These are phyloP conservation scores for Solanum bulbocastanum DNA, from an alignment of 257 asterid genomes.

Conservation along the genomic window DNA sequence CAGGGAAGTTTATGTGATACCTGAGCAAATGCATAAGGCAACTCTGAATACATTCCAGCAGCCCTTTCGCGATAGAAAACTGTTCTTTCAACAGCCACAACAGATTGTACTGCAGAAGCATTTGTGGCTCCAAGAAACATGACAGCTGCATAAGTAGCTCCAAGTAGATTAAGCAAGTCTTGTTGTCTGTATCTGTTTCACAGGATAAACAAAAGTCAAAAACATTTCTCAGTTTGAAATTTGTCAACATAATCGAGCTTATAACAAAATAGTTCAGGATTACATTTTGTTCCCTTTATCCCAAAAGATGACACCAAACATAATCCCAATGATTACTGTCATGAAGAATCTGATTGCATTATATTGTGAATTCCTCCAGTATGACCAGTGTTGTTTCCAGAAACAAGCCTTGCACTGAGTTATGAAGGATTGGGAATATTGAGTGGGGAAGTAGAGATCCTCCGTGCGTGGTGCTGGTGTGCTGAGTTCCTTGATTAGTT, in stretches of 20 bases:
- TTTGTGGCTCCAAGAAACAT: constrained; percentile 77
- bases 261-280: not conserved
- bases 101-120: constrained; percentile 66
- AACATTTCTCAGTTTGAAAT: not conserved
- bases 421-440: constrained; percentile 46
- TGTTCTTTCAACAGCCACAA: constrained; percentile 63
- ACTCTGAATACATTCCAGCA: constrained; percentile 84
- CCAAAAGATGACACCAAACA: constrained; percentile 72
- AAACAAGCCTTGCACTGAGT: constrained; percentile 57
- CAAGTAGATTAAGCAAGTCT: constrained; percentile 67
- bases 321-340: constrained; percentile 34
- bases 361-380: constrained; percentile 60
- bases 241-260: not conserved
- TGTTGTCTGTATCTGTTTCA: constrained; percentile 49
- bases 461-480: constrained; percentile 27
- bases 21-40: constrained; percentile 87
- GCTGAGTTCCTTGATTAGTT: constrained; percentile 38
- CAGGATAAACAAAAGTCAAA: not conserved
- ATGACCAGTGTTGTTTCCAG: constrained; percentile 66
- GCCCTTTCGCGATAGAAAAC: constrained; percentile 87
- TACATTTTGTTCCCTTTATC: constrained; percentile 40
- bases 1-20: constrained; percentile 11
- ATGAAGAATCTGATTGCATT: constrained; percentile 54
- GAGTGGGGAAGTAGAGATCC: constrained; percentile 41
- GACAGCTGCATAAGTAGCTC: constrained; percentile 76